Evolutionary conservation across 352 stramenopile genomes (phyloP), one percentile per base, ranked within the genome.

Genomic region (Globisporangium iwayamae): DNA sequence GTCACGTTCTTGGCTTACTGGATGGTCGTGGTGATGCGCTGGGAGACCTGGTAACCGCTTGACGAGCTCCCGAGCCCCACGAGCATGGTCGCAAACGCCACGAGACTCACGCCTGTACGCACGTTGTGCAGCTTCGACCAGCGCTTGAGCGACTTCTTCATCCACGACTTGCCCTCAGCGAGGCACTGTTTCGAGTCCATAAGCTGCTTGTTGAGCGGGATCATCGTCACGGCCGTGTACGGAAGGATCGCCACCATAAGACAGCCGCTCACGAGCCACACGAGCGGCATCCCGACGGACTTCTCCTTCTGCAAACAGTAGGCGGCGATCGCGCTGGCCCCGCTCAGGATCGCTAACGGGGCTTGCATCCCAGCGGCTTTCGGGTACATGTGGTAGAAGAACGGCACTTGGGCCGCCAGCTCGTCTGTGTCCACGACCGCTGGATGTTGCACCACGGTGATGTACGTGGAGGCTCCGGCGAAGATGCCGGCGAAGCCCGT

Each of bases 171-270:
- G 14, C 81, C 73, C 6, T 75, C 63, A 20, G 72, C 64, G 22
- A 75, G 60, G 56, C 76, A 82, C 36, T 41, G 41, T 46, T 70
- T 71, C 4, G 81, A 75, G 68, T 90, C 76, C 30, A 83, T 68
- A 47, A 91, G 72, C 60, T 83, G 72, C 25, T 72, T 58, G 63
- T 93, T 93, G 28, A 91, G 67, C 47, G 70, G 68, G 18, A 93
- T 70, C 81, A 93, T 93, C 60, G 78, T 80, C 36, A 76, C 63
- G 52, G 85, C 64, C 13, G 84, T 93, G 73, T 86, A 93, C 36
- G 81, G 81, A 51, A 89, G 70, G 60, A 90, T 75, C 10, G 66
- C 69, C n/a, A 79, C 54, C 53, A 93, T 90, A 56, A 83, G 65
- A 38, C 68, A 74, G 56, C 84, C 84, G 45, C 68, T 62, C 25